These are phyloP conservation scores for Colletotrichum incanum DNA, from an alignment of 2,329 filamentous ascomycete genomes.

Conservation along the genomic window DNA sequence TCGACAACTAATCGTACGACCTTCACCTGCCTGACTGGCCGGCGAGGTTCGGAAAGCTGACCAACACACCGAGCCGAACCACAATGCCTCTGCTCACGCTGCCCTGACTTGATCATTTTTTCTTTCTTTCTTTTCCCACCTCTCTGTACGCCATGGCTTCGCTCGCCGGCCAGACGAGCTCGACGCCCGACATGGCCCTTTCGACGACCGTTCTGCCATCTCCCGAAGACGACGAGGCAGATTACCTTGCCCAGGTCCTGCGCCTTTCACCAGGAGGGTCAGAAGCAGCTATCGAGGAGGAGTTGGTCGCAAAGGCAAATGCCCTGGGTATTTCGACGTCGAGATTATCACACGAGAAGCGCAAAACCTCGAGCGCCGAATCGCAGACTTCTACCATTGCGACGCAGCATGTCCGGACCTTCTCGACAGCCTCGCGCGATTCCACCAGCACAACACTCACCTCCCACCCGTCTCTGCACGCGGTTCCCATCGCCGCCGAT, in stretches of 20 bases:
- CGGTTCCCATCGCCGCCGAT: conserved; percentile 45
- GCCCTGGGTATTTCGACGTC: conserved; percentile 55
- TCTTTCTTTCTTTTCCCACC: conserved; percentile 2
- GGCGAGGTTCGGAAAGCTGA: conserved; percentile 31
- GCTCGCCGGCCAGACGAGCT: conserved; percentile 36
- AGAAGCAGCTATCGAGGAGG: conserved; percentile 58
- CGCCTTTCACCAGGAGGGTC: conserved; percentile 51
- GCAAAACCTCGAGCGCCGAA: conserved; percentile 57
- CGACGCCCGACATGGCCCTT: conserved; percentile 32
- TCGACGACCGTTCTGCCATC: conserved; percentile 15
- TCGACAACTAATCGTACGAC: conserved; percentile 31
- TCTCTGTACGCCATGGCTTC: conserved; percentile 40
- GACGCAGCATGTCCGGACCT: conserved; percentile 60
- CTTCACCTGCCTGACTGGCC: conserved; percentile 28
- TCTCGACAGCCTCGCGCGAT: conserved; percentile 58
- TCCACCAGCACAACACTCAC: conserved; percentile 61
- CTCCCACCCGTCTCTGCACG: conserved; percentile 60
- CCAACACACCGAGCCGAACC: conserved; percentile 32
- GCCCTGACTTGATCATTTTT: conserved; percentile 37
- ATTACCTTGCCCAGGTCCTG: conserved; percentile 59
- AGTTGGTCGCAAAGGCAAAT: conserved; percentile 53
- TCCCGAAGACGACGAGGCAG: conserved; percentile 58
- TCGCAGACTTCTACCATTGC: conserved; percentile 59
- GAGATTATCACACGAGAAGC: conserved; percentile 52
- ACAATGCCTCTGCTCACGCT: conserved; percentile 40